phyloP scores from a whole-genome alignment of 345 rosid species.

The Eucalyptus marginata region DNA sequence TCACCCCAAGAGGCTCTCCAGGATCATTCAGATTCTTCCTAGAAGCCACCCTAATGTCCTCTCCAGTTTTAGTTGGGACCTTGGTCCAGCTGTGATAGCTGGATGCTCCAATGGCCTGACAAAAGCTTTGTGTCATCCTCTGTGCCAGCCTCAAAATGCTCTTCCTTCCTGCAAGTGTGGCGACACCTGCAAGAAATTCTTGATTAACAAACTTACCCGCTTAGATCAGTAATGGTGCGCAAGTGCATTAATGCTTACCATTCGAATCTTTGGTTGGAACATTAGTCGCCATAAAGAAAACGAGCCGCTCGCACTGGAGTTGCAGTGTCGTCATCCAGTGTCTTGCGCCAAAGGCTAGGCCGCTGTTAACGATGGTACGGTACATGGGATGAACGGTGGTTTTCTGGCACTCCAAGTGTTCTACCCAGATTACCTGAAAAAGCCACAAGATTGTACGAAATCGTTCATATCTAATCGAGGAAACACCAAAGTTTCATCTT shows the following conservation, averaged over 20 bases:
- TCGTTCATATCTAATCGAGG: neutral
- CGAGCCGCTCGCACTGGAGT: conserved; percentile 85
- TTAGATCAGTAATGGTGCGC: neutral
- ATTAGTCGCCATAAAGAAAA: conserved; percentile 98
- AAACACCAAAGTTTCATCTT: neutral
- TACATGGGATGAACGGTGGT: conserved; percentile 61
- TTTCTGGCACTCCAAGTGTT: conserved; percentile 79
- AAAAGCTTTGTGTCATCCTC: conserved; percentile 80
- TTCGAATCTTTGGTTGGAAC: conserved; percentile 96
- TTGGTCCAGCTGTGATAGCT: conserved; percentile 89
- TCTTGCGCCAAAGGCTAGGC: conserved; percentile 89
- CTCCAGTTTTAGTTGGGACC: conserved; percentile 81
- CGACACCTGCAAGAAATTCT: conserved; percentile 37
- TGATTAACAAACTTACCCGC: neutral
- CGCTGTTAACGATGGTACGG: conserved; percentile 66
- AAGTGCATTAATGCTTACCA: conserved; percentile 19
- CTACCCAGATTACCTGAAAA: conserved; percentile 87
- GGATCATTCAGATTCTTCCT: conserved; percentile 91
- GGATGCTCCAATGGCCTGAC: conserved; percentile 85
- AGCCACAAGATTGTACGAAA: neutral
- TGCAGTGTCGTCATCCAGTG: conserved; percentile 86
- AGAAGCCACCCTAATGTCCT: conserved; percentile 79
- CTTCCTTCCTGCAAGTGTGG: conserved; percentile 92
- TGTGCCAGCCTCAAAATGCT: conserved; percentile 88
- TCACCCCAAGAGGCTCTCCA: conserved; percentile 86